Evolutionary conservation across 441 rosid species (phyloP).

Genomic region (Pelargonium exstipulatum): DNA sequence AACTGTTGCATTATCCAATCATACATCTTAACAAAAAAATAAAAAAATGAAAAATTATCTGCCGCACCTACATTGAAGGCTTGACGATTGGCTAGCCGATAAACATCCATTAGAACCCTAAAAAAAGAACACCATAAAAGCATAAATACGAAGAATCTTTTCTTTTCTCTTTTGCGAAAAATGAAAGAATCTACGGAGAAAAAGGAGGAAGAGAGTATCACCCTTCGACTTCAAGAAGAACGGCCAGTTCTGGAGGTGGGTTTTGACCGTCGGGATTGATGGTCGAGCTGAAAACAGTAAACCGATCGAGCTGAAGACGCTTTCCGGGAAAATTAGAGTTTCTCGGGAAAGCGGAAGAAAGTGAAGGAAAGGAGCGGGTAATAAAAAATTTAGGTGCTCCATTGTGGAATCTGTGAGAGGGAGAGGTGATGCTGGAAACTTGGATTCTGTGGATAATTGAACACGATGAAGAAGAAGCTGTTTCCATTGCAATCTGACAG

Average conservation of each 20-base stretch:
- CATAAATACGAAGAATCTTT: not conserved
- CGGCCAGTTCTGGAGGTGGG: conserved; percentile 49
- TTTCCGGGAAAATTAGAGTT: conserved; percentile 30
- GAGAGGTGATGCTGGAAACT: conserved; percentile 22
- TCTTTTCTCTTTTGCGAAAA: not conserved
- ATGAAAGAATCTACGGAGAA: not conserved
- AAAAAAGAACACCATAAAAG: not conserved
- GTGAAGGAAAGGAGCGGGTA: conserved; percentile 22
- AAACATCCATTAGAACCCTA: conserved; percentile 83
- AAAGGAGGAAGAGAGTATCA: conserved; percentile 17
- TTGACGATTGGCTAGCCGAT: conserved; percentile 69
- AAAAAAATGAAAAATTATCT: conserved; percentile 7
- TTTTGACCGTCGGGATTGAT: conserved; percentile 26
- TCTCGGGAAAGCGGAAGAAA: conserved; percentile 27
- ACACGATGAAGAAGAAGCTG: conserved; percentile 39
- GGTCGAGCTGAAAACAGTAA: conserved; percentile 37
- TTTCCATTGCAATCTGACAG: conserved; percentile 40
- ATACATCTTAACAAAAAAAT: too few relatives aligned
- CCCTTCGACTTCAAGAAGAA: conserved; percentile 94
- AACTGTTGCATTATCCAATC: too few relatives aligned
- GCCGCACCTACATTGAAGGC: conserved; percentile 74
- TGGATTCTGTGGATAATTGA: conserved; percentile 32
- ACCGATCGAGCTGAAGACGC: conserved; percentile 24
- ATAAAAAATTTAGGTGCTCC: conserved; percentile 15
- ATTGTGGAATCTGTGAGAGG: conserved; percentile 15